These are phyloP conservation scores for Camelina hispida DNA, from an alignment of 345 rosid genomes.

Conservation along the genomic window DNA sequence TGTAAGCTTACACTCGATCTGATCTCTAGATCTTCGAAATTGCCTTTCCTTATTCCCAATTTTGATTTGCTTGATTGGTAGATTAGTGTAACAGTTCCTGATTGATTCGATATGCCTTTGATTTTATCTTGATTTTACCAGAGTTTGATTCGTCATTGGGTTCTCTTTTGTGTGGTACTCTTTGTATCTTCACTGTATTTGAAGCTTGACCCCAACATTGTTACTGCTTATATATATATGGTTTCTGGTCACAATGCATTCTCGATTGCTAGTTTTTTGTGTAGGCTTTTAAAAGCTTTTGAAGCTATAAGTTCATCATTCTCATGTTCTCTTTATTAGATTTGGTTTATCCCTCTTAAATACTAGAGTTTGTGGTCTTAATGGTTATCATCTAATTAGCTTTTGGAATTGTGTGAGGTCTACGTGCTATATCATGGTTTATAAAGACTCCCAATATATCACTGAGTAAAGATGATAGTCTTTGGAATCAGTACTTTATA, in stretches of 20 bases:
- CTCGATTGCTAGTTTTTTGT: conserved; percentile 3
- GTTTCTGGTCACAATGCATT: conserved; percentile 15
- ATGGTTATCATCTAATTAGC: no score
- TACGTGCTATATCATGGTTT: not conserved
- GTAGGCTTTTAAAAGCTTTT: not conserved
- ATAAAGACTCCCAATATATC: not conserved
- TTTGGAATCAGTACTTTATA: not conserved
- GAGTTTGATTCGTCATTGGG: not conserved
- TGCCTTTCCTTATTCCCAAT: not conserved
- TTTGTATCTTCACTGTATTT: conserved; percentile 5
- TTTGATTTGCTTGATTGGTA: not conserved
- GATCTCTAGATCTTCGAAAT: conserved; percentile 18
- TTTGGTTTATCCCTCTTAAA: not conserved
- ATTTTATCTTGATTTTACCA: not conserved
- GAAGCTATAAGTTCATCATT: not conserved
- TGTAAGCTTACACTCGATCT: conserved; percentile 56
- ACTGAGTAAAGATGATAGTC: not conserved
- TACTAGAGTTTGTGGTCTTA: not conserved
- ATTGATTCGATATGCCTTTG: conserved; percentile 1
- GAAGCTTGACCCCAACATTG: conserved; percentile 26
- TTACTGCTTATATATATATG: conserved; percentile 8
- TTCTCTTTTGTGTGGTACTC: not conserved
- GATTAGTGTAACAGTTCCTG: not conserved
- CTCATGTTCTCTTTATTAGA: not conserved
- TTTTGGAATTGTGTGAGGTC: not conserved